Conservation (phyloP, 805 yeast species). For the Wickerhamia fluorescens region DNA sequence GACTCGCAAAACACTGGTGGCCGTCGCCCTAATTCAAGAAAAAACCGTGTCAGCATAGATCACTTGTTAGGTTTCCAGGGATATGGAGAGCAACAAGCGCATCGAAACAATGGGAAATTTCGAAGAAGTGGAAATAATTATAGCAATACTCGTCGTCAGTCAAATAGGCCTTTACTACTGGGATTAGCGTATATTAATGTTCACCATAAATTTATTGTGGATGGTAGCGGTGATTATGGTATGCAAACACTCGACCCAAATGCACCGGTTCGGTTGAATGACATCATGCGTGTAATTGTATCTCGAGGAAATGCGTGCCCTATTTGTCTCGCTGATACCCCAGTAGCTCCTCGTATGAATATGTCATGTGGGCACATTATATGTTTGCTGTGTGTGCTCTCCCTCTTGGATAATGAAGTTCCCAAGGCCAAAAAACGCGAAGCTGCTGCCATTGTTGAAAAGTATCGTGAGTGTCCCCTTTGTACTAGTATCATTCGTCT, state of each 20-base stretch:
- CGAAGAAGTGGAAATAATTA: too few relatives aligned
- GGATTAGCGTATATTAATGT: conserved; percentile 76
- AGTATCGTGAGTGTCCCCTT: conserved; percentile 71
- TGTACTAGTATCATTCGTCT: conserved; percentile 53
- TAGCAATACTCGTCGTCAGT: conserved; percentile 12
- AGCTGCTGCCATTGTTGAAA: conserved; percentile 31
- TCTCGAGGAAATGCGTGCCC: conserved; percentile 82
- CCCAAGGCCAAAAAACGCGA: conserved; percentile 33
- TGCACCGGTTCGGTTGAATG: conserved; percentile 52
- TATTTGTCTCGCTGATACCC: conserved; percentile 77
- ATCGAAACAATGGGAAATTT: too few relatives aligned
- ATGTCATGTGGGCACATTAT: conserved; percentile 85
- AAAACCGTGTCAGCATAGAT: conserved; percentile 48
- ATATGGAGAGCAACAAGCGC: conserved; percentile 34
- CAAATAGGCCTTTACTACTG: conserved; percentile 9
- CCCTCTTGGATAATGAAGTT: conserved; percentile 54
- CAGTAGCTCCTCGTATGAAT: conserved; percentile 91
- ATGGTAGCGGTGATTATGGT: conserved; percentile 46
- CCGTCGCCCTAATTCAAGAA: too few relatives aligned
- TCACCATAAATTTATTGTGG: conserved; percentile 77
- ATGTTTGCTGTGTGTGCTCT: conserved; percentile 74
- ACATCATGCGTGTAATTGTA: conserved; percentile 65
- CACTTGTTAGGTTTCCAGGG: conserved; percentile 56
- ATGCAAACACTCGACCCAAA: conserved; percentile 69
- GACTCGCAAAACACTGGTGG: too few relatives aligned